These are phyloP conservation scores for Candida railenensis DNA, from an alignment of 805 yeast species.

Conservation along the genomic window DNA sequence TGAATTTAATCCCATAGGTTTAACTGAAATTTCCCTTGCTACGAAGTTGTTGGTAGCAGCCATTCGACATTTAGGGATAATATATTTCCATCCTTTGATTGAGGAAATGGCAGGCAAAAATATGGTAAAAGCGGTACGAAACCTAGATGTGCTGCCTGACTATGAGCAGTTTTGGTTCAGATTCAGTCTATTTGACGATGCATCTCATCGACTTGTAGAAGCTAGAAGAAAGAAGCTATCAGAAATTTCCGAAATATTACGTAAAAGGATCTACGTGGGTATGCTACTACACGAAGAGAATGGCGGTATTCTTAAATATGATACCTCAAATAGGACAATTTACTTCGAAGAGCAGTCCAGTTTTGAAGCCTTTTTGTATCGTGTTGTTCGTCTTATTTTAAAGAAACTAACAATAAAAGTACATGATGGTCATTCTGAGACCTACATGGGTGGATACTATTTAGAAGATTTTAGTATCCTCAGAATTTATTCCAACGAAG, in stretches of 20 bases:
- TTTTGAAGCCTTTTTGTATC: background rate
- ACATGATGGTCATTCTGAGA: background rate
- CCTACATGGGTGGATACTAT: constrained; percentile 7
- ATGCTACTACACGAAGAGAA: background rate
- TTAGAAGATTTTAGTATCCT: constrained; percentile 23
- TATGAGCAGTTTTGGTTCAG: constrained; percentile 16
- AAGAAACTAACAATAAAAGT: background rate
- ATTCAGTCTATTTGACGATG: constrained; percentile 16
- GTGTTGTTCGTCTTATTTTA: background rate
- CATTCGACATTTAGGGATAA: background rate
- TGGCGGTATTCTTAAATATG: background rate
- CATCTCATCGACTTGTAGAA: constrained; percentile 10
- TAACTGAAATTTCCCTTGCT: background rate
- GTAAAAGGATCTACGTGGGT: constrained; percentile 7
- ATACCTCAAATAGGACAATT: background rate
- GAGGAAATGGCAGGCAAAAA: too few relatives aligned
- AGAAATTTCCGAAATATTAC: constrained; percentile 7
- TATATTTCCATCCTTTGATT: background rate
- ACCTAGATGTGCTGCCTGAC: too few relatives aligned
- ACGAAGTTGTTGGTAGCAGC: too few relatives aligned
- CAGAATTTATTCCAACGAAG: constrained; percentile 19
- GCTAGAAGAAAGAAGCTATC: constrained; percentile 8
- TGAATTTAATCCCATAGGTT: background rate
- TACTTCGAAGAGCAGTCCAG: background rate
- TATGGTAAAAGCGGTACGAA: too few relatives aligned